A percentile compares a stretch with the other conserved stretches of the same genome.
Conservation (phyloP, 164 flowering plant genomes). For the Tetrastigma voinierianum region DNA sequence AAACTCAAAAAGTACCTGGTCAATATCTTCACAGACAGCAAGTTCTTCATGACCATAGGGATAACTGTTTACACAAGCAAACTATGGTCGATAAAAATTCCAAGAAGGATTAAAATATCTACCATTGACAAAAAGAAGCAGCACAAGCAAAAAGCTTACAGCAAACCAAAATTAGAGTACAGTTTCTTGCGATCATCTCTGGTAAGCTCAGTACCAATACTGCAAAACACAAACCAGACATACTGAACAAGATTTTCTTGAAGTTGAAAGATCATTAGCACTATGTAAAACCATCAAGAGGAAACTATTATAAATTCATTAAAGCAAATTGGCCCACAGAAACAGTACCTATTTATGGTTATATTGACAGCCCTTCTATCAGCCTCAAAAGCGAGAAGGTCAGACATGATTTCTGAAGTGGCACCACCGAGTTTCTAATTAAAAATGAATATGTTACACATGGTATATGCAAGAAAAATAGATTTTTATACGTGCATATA, state of each 20-base stretch:
- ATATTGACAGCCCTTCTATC: slow-evolving; percentile 98
- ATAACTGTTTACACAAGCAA: slow-evolving; percentile 44
- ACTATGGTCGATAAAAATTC: neutral
- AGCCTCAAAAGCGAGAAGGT: slow-evolving; percentile 96
- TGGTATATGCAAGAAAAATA: neutral
- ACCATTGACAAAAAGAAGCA: neutral
- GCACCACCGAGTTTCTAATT: slow-evolving; percentile 95
- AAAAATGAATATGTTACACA: neutral
- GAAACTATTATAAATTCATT: neutral
- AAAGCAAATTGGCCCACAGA: neutral
- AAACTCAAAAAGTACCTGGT: slow-evolving; percentile 60
- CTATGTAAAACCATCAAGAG: neutral
- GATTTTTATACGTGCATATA: neutral
- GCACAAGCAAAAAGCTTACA: slow-evolving; percentile 48
- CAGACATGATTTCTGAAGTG: slow-evolving; percentile 96
- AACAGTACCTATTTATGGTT: slow-evolving; percentile 76
- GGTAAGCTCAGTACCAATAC: slow-evolving; percentile 96
- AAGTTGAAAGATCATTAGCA: neutral
- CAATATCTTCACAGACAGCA: slow-evolving; percentile 94
- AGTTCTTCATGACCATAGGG: slow-evolving; percentile 99
- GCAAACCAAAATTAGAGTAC: slow-evolving; percentile 91
- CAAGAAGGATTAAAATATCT: neutral
- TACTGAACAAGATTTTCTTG: slow-evolving; percentile 6
- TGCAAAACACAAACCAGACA: slow-evolving; percentile 31
- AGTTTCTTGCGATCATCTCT: slow-evolving; percentile 94